Percentiles rank a stretch among this genome's conserved stretches.
Evolutionary conservation across 495 filamentous ascomycete species (phyloP).

Genomic region (Neurospora sp.): DNA sequence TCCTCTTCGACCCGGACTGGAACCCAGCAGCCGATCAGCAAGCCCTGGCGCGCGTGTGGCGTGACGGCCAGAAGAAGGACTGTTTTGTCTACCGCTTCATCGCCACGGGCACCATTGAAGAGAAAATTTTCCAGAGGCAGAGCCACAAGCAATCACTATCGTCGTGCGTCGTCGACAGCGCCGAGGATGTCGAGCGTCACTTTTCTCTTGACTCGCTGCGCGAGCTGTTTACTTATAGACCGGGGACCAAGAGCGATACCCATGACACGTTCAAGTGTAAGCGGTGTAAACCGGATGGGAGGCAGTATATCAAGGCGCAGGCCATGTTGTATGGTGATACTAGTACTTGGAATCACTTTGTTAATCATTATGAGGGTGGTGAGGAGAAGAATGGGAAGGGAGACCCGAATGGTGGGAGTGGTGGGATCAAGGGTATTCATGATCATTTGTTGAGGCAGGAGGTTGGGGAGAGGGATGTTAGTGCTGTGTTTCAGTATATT

Average conservation of each 20-base stretch:
- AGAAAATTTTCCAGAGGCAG: conserved; percentile 99
- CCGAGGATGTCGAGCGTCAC: conserved; percentile 93
- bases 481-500: conserved; percentile 96
- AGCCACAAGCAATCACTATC: conserved; percentile 96
- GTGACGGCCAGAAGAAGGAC: conserved; percentile 98
- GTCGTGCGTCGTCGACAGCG: conserved; percentile 94
- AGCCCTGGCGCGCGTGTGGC: conserved; percentile 93
- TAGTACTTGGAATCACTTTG: conserved; percentile 97
- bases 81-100: conserved; percentile 99
- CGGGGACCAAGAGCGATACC: conserved; percentile 78
- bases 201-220: conserved; percentile 82
- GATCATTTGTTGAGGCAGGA: conserved; percentile 89
- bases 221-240: conserved; percentile 88
- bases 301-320: conserved; percentile 76
- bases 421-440: conserved; percentile 66
- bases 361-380: conserved; percentile 42
- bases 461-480: conserved; percentile 65
- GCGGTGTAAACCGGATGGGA: conserved; percentile 77
- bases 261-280: conserved; percentile 99
- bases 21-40: conserved; percentile 98
- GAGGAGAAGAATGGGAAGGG: background rate
- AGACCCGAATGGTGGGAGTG: background rate
- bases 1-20: conserved; percentile 98
- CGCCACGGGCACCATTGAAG: conserved; percentile 93
- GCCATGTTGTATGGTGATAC: conserved; percentile 97